These are phyloP conservation scores for Diaporthe capsici DNA, from an alignment of 2,329 filamentous ascomycete genomes.

Conservation along the genomic window DNA sequence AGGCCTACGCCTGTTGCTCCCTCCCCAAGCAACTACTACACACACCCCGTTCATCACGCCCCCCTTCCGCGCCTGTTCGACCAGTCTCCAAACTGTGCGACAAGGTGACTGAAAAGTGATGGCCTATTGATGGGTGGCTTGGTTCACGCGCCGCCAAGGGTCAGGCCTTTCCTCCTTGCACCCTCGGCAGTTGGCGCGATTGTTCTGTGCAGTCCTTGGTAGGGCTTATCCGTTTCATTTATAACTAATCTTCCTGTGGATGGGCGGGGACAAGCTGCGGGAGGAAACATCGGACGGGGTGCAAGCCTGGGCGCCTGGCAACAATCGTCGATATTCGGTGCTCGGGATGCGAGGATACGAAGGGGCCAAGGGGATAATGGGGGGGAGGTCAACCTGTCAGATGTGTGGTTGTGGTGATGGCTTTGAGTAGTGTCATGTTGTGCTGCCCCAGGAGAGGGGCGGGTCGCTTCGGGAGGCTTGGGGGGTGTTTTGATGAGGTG, in stretches of 20 bases:
- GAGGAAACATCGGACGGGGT: not conserved
- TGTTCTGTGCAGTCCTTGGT: not conserved
- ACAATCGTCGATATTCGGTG: not conserved
- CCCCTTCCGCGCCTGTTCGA: not conserved
- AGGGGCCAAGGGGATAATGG: not conserved
- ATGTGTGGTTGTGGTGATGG: not conserved
- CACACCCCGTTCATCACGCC: not conserved
- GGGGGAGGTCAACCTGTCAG: not conserved
- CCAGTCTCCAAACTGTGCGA: not conserved
- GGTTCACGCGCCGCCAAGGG: not conserved
- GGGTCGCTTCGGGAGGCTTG: not conserved
- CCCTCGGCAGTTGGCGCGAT: not conserved
- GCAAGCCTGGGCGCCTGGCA: not conserved
- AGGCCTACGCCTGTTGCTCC: not conserved
- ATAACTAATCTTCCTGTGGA: not conserved
- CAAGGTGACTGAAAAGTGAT: too few relatives aligned
- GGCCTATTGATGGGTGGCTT: too few relatives aligned
- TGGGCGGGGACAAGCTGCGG: not conserved
- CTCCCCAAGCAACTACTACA: not conserved
- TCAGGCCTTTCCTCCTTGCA: not conserved
- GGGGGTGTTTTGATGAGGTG: not conserved
- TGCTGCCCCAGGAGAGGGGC: not conserved
- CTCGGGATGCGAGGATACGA: not conserved
- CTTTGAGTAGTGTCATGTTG: not conserved
- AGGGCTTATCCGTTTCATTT: not conserved